Evolutionary conservation across 2,329 filamentous ascomycete genomes (phyloP).

Genomic region (Neopestalotiopsis sp.): DNA sequence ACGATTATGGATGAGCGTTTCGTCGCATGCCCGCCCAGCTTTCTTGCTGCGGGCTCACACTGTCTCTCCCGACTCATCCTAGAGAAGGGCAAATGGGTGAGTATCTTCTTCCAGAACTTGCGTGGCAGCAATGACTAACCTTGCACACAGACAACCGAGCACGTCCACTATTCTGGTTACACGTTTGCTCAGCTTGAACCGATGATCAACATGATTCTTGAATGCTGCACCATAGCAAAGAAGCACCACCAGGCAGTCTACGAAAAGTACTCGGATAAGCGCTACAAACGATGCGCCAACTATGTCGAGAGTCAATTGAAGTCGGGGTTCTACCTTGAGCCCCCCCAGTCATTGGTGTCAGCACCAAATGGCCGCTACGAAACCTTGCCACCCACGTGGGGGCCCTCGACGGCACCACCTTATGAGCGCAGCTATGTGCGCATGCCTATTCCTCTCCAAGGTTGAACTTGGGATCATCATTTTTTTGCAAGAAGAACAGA

Average conservation of each 20-base stretch:
- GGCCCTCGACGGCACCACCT: background rate
- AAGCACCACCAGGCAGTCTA: constrained; percentile 87
- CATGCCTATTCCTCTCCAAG: constrained; percentile 34
- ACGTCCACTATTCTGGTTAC: constrained; percentile 94
- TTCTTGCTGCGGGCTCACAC: constrained; percentile 87
- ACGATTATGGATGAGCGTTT: constrained; percentile 99
- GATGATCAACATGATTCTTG: constrained; percentile 78
- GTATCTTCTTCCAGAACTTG: constrained; percentile 39
- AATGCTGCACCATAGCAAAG: constrained; percentile 82
- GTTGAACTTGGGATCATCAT: constrained; percentile 21
- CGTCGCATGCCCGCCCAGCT: constrained; percentile 89
- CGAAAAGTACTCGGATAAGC: constrained; percentile 88
- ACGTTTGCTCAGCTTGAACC: constrained; percentile 84
- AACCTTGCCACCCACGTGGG: constrained; percentile 16
- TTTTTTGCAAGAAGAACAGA: background rate
- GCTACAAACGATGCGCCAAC: constrained; percentile 83
- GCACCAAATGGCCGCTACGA: constrained; percentile 22
- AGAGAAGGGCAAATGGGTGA: constrained; percentile 91
- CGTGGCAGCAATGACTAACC: constrained; percentile 40
- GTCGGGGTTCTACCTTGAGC: constrained; percentile 60
- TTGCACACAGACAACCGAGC: constrained; percentile 69
- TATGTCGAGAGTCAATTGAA: constrained; percentile 79
- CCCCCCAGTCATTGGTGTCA: constrained; percentile 31
- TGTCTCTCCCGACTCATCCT: constrained; percentile 89
- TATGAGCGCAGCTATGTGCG: constrained; percentile 20